Percentiles rank a stretch among this genome's conserved stretches.
Evolutionary conservation across 129 eudicot species (phyloP).

Genomic region (Daucus carota): DNA sequence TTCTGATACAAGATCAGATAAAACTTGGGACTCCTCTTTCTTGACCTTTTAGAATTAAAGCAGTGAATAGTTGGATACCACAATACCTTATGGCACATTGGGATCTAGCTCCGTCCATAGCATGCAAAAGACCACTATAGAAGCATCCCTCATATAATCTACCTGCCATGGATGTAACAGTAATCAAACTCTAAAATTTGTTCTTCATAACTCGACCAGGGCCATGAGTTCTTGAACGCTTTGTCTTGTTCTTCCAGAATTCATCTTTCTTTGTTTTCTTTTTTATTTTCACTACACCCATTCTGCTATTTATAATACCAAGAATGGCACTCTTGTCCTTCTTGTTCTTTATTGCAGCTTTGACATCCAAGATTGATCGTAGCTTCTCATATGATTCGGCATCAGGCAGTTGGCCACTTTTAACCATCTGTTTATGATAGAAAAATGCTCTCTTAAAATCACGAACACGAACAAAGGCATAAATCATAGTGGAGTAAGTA

Average conservation of each 20-base stretch:
- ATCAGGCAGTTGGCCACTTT: constrained; percentile 89
- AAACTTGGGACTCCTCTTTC: background rate
- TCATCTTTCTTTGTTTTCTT: constrained; percentile 84
- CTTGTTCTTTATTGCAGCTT: constrained; percentile 71
- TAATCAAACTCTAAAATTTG: background rate
- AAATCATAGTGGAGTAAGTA: constrained; percentile 85
- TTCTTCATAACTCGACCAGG: constrained; percentile 23
- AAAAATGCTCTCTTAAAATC: constrained; percentile 86
- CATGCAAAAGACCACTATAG: background rate
- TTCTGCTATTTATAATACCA: constrained; percentile 72
- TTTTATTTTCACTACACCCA: constrained; percentile 67
- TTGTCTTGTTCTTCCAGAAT: constrained; percentile 82
- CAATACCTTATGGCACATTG: background rate
- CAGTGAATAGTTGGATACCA: background rate
- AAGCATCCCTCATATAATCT: background rate
- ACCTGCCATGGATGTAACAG: constrained; percentile 8
- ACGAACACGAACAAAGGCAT: constrained; percentile 75
- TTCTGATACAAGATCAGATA: background rate
- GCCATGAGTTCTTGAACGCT: constrained; percentile 32
- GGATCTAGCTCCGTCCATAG: background rate
- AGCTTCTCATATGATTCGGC: constrained; percentile 66
- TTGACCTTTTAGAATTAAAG: background rate
- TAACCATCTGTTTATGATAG: constrained; percentile 91
- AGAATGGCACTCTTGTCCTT: constrained; percentile 86
- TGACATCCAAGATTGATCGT: constrained; percentile 73